Conservation (phyloP, 257 asterid genomes). For the Salvia miltiorrhiza region DNA sequence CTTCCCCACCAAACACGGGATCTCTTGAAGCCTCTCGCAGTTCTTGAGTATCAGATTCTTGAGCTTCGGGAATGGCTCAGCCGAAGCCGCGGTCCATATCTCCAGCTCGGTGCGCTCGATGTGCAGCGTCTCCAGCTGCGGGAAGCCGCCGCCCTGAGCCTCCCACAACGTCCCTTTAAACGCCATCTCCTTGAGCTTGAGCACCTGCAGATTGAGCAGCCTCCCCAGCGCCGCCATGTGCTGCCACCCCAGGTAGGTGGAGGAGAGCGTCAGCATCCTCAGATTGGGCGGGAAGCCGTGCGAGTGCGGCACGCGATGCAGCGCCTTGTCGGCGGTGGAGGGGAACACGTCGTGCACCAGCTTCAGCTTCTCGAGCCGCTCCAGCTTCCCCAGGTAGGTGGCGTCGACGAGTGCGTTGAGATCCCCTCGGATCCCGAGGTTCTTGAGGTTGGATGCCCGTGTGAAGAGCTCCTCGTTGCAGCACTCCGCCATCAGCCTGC, state of each 20-base stretch:
- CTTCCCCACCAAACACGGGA: constrained; percentile 9
- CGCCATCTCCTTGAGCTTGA: constrained; percentile 17
- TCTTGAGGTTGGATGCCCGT: constrained; percentile 7
- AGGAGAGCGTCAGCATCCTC: constrained; percentile 10
- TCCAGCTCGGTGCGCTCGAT: not conserved
- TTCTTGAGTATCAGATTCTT: constrained; percentile 14
- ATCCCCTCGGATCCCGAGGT: constrained; percentile 19
- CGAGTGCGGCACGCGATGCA: not conserved
- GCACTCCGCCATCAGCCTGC: not conserved
- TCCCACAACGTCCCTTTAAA: constrained; percentile 27
- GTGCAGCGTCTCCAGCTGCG: not conserved
- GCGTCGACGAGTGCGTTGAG: not conserved
- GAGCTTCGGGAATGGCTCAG: not conserved
- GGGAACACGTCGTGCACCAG: constrained; percentile 17
- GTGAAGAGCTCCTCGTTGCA: constrained; percentile 2
- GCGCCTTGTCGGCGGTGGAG: not conserved
- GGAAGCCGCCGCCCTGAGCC: not conserved
- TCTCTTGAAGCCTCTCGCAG: constrained; percentile 19
- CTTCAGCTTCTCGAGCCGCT: constrained; percentile 15
- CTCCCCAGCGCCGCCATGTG: constrained; percentile 12
- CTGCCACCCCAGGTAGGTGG: constrained; percentile 19
- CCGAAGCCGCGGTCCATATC: constrained; percentile 20
- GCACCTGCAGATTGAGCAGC: constrained; percentile 16
- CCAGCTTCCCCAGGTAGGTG: not conserved
- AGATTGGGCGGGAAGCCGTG: constrained; percentile 13